These are phyloP conservation scores for Ophiosphaerella herpotricha DNA, from an alignment of 2,329 filamentous ascomycete genomes.

Conservation along the genomic window DNA sequence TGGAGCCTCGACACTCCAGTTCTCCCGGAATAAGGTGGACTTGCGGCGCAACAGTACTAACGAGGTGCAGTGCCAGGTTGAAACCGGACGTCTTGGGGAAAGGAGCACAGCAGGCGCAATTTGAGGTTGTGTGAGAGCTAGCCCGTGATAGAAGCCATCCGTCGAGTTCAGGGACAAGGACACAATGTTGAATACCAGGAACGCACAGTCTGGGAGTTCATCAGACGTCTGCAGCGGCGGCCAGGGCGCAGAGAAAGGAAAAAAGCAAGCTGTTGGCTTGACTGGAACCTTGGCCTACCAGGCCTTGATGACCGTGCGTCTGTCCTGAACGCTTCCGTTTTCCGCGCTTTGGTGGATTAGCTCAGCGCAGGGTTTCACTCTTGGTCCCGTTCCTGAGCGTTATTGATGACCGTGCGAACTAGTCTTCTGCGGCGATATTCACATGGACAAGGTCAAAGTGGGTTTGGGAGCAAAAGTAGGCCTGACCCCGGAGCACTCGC, in stretches of 20 bases:
- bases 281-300: conserved; percentile 5
- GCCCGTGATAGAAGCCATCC: conserved; percentile 36
- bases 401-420: conserved; percentile 22
- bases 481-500: conserved; percentile 18
- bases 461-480: conserved; percentile 20
- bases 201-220: conserved; percentile 33
- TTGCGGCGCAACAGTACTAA: conserved; percentile 34
- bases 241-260: conserved; percentile 32
- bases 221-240: conserved; percentile 34
- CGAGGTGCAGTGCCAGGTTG: conserved; percentile 38
- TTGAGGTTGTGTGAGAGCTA: conserved; percentile 35
- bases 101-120: conserved; percentile 42
- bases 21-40: conserved; percentile 28
- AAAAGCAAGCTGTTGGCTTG: conserved; percentile 35
- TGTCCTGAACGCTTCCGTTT: conserved; percentile 39
- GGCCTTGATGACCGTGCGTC: conserved; percentile 32
- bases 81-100: conserved; percentile 37
- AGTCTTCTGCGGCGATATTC: conserved; percentile 21
- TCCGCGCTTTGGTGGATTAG: conserved; percentile 31
- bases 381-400: conserved; percentile 23
- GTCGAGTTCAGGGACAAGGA: conserved; percentile 29
- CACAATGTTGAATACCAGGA: conserved; percentile 36
- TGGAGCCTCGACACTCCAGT: conserved; percentile 27
- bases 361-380: conserved; percentile 26
- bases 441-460: conserved; percentile 11